These are phyloP conservation scores for Cryptococcus sp. DNA, from an alignment of 1,284 basidiomycete genomes.

Conservation along the genomic window DNA sequence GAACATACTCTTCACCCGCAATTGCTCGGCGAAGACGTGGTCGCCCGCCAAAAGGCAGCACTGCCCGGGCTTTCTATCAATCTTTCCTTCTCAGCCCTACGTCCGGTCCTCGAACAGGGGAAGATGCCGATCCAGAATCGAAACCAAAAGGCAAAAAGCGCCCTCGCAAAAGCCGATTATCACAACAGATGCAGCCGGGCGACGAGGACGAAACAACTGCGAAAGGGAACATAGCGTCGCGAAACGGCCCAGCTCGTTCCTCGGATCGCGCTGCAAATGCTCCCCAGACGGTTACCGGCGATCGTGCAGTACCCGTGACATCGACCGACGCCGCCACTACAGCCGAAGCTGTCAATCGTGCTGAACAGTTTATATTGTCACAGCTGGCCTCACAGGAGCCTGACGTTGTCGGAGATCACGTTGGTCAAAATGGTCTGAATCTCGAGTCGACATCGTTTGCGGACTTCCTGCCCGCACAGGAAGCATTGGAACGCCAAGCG, in stretches of 20 bases:
- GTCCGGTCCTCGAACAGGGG: neutral
- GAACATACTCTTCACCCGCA: constrained; percentile 40
- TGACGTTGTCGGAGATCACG: neutral
- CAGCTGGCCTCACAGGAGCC: constrained; percentile 21
- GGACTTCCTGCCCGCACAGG: constrained; percentile 33
- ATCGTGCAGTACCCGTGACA: no score
- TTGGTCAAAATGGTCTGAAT: neutral
- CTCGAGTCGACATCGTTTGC: constrained; percentile 34
- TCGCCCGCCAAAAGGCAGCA: constrained; percentile 33
- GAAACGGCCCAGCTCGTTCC: neutral
- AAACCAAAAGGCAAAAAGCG: neutral
- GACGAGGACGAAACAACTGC: neutral
- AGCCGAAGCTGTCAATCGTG: constrained; percentile 24
- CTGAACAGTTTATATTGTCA: constrained; percentile 36
- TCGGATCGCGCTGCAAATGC: no score
- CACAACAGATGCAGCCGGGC: neutral
- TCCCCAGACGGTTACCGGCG: no score
- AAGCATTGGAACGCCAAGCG: constrained; percentile 17
- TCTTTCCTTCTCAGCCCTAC: constrained; percentile 13
- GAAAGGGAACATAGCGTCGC: neutral
- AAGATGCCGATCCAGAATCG: constrained; percentile 1
- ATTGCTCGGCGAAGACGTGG: constrained; percentile 37
- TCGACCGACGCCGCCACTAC: constrained; percentile 8
- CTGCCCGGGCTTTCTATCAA: constrained; percentile 16
- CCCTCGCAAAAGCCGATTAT: neutral